phyloP scores from a whole-genome alignment of 2,329 filamentous ascomycete genomes.

The Aureobasidium sp. region DNA sequence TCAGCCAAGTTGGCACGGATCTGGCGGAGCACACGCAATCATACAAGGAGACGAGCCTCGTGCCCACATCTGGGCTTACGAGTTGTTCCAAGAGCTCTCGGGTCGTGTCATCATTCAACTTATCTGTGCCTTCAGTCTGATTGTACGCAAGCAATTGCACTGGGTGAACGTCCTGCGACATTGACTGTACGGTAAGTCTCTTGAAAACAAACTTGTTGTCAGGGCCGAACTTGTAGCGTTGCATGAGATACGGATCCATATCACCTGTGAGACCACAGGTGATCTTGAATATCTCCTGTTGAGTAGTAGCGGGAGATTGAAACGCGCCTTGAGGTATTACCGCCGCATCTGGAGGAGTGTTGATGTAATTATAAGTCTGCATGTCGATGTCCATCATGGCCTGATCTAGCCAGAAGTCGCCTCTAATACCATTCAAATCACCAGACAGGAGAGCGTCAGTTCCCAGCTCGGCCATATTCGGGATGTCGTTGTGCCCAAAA shows the following conservation, averaged over 20 bases:
- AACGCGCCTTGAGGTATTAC: not conserved
- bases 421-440: not conserved
- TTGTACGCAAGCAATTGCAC: not conserved
- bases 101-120: not conserved
- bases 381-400: not conserved
- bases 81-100: not conserved
- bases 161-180: not conserved
- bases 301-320: not conserved
- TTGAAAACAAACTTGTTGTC: slow-evolving; percentile 1
- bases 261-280: not conserved
- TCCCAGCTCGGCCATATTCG: not conserved
- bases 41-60: not conserved
- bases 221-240: not conserved
- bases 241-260: not conserved
- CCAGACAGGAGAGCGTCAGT: not conserved
- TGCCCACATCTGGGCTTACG: not conserved
- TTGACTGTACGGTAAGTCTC: not conserved
- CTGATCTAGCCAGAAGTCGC: not conserved
- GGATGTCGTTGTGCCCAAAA: not conserved
- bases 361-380: not conserved
- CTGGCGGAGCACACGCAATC: not conserved
- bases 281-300: not conserved
- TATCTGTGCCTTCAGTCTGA: not conserved
- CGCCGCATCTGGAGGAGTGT: not conserved
- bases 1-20: not conserved